Conservation (phyloP, 2,329 filamentous ascomycete genomes). For the Scedosporium dehoogii region DNA sequence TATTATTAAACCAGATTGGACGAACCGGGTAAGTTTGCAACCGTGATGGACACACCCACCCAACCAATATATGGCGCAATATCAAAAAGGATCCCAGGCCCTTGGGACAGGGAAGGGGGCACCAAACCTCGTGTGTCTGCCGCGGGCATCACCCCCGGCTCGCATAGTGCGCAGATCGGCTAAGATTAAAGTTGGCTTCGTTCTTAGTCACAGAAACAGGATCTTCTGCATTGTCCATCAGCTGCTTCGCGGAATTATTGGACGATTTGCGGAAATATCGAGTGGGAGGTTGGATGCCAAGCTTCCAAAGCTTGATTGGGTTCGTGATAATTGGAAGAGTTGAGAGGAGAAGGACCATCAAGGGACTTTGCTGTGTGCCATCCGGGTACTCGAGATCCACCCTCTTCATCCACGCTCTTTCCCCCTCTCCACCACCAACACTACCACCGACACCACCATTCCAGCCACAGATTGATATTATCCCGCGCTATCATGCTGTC, state of each 20-base stretch:
- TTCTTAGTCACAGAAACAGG: neutral
- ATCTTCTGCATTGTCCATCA: neutral
- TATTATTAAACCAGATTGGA: neutral
- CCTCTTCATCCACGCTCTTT: neutral
- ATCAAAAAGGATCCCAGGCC: neutral
- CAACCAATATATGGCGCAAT: neutral
- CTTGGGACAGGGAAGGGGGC: neutral
- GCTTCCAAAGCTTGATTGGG: neutral
- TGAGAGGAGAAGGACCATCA: constrained; percentile 3
- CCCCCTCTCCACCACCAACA: neutral
- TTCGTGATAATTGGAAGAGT: neutral
- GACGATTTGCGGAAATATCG: neutral
- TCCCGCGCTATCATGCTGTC: no score
- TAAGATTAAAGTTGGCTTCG: neutral
- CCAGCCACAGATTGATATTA: no score
- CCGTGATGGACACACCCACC: neutral
- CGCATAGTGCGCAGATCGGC: neutral
- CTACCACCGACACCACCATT: neutral
- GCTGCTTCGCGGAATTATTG: neutral
- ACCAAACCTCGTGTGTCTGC: neutral
- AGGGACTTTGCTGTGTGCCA: constrained; percentile 1
- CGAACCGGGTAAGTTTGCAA: neutral
- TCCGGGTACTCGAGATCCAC: constrained; percentile 5
- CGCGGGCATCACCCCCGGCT: neutral
- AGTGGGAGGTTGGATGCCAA: neutral